Conservation (phyloP, 2,329 filamentous ascomycete species). For the Penicillium sp. region DNA sequence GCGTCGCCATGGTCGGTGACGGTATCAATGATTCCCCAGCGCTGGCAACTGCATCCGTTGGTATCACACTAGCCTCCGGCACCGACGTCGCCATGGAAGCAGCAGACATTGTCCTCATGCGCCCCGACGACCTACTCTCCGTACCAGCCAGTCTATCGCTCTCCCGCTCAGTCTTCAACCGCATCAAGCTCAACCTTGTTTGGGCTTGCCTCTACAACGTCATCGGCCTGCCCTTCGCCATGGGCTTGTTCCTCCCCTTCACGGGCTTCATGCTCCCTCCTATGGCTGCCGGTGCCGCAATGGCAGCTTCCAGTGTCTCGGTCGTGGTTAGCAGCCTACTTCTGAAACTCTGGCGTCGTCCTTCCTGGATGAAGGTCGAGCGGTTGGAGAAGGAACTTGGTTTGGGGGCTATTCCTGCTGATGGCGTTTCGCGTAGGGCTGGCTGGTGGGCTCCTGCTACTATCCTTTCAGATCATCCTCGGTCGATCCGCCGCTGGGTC, state of each 20-base stretch:
- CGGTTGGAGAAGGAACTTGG: constrained; percentile 64
- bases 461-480: constrained; percentile 29
- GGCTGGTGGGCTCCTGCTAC: constrained; percentile 42
- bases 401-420: constrained; percentile 31
- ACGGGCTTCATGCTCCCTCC: constrained; percentile 83
- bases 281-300: constrained; percentile 92
- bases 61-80: constrained; percentile 89
- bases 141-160: constrained; percentile 88
- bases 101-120: constrained; percentile 94
- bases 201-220: constrained; percentile 96
- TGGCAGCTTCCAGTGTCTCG: constrained; percentile 88
- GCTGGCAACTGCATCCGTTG: constrained; percentile 87
- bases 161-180: constrained; percentile 80
- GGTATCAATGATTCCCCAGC: constrained; percentile 98
- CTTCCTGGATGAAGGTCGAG: constrained; percentile 82
- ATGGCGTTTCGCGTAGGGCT: constrained; percentile 23
- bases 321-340: constrained; percentile 85
- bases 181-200: constrained; percentile 90
- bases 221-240: constrained; percentile 90
- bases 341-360: constrained; percentile 84
- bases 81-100: constrained; percentile 99
- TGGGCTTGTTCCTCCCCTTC: constrained; percentile 92
- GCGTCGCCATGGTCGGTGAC: constrained; percentile 96
- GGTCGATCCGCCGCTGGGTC: constrained; percentile 29
- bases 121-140: constrained; percentile 85